phyloP scores from a whole-genome alignment of 768 basidiomycete species.

The Kwoniella dendrophila region DNA sequence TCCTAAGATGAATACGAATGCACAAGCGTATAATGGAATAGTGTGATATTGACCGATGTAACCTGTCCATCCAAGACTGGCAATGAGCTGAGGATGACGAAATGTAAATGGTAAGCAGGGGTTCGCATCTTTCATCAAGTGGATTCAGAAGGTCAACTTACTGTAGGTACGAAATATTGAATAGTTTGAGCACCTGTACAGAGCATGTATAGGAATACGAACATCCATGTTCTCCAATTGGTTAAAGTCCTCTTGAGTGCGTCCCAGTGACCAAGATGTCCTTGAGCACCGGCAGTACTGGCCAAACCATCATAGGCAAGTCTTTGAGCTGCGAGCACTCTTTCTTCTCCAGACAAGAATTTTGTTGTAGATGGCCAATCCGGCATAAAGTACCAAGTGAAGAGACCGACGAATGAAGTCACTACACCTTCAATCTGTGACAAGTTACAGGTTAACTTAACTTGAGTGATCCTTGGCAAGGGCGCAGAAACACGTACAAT shows the following conservation, averaged over 20 bases:
- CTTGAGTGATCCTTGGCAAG: neutral
- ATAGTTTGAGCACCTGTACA: conserved; percentile 54
- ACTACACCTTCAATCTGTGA: conserved; percentile 43
- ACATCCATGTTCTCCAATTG: conserved; percentile 42
- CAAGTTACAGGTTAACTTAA: conserved; percentile 16
- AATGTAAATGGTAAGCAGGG: neutral
- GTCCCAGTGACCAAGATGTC: conserved; percentile 40
- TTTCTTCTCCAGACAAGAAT: conserved; percentile 55
- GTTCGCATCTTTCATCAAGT: no score
- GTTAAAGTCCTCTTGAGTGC: conserved; percentile 40
- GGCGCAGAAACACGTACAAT: conserved; percentile 8
- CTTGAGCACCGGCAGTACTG: conserved; percentile 42
- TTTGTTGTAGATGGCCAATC: conserved; percentile 55
- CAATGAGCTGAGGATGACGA: conserved; percentile 26
- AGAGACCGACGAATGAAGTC: conserved; percentile 39
- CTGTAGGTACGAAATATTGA: conserved; percentile 54
- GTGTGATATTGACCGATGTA: conserved; percentile 54
- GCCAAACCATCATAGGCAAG: conserved; percentile 52
- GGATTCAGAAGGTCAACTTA: no score
- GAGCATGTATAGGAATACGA: conserved; percentile 52
- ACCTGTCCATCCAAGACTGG: conserved; percentile 47
- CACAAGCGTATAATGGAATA: conserved; percentile 50
- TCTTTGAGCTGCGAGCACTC: conserved; percentile 53
- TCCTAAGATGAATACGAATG: conserved; percentile 45
- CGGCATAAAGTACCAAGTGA: conserved; percentile 53